phyloP scores from a whole-genome alignment of 148 eudicot species.

The Camellia japonica region DNA sequence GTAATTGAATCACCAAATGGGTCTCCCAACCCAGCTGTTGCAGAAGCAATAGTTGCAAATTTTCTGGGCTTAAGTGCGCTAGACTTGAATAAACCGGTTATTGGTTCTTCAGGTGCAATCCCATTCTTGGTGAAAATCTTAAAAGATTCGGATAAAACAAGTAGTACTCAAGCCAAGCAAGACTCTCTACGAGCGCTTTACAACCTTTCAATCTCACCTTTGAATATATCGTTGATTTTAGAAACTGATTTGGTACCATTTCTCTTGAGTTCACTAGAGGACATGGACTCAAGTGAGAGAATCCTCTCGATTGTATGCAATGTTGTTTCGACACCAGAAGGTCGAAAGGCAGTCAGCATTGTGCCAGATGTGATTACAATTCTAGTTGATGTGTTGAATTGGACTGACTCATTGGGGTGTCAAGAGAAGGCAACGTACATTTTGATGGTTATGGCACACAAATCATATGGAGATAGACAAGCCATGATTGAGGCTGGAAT shows the following conservation, averaged over 20 bases:
- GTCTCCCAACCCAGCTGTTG: conserved; percentile 27
- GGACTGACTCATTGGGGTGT: conserved; percentile 86
- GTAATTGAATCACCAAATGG: conserved; percentile 52
- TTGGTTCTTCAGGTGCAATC: conserved; percentile 79
- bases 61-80: conserved; percentile 84
- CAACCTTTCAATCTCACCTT: conserved; percentile 67
- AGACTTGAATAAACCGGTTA: conserved; percentile 81
- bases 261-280: conserved; percentile 53
- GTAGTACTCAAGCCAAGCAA: conserved; percentile 55
- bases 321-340: conserved; percentile 56
- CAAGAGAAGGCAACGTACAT: conserved; percentile 85
- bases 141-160: conserved; percentile 31
- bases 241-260: conserved; percentile 56
- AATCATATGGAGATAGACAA: conserved; percentile 69
- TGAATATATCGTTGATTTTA: conserved; percentile 46
- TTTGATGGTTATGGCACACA: conserved; percentile 92
- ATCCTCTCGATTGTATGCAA: conserved; percentile 73
- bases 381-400: conserved; percentile 71
- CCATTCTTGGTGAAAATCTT: conserved; percentile 57
- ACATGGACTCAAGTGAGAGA: conserved; percentile 75
- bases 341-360: conserved; percentile 50
- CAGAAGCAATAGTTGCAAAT: conserved; percentile 86
- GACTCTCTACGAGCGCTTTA: conserved; percentile 80
- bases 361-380: conserved; percentile 48
- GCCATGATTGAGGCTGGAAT: conserved; percentile 77